These are phyloP conservation scores for Ogataea siamensis DNA, from an alignment of 805 yeast genomes.

Conservation along the genomic window DNA sequence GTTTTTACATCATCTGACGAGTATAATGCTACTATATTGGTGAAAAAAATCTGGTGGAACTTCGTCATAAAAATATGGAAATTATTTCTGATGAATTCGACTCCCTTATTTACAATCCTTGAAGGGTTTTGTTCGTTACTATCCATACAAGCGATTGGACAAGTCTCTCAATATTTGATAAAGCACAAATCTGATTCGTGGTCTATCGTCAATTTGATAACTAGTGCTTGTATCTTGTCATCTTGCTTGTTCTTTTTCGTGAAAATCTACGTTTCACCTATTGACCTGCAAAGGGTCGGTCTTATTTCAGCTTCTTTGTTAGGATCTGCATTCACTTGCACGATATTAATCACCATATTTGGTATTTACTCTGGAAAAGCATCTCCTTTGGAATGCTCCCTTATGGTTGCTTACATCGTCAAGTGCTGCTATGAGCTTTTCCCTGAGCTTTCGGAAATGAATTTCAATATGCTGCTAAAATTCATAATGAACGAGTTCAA, in stretches of 20 bases:
- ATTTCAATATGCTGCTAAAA: conserved; percentile 33
- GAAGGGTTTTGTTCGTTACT: conserved; percentile 93
- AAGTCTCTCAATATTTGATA: conserved; percentile 70
- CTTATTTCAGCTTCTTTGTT: conserved; percentile 74
- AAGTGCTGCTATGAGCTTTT: conserved; percentile 91
- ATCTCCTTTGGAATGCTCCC: conserved; percentile 84
- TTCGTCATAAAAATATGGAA: conserved; percentile 66
- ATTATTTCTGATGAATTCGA: conserved; percentile 66
- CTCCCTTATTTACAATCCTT: conserved; percentile 82
- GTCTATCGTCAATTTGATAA: conserved; percentile 69
- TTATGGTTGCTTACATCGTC: conserved; percentile 86
- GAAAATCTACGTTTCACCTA: conserved; percentile 77
- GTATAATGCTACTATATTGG: conserved; percentile 17
- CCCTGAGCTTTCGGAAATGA: conserved; percentile 70
- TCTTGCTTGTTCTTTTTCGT: conserved; percentile 75
- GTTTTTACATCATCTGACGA: conserved; percentile 42
- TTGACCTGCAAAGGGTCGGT: conserved; percentile 59
- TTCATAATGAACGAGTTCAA: conserved; percentile 37
- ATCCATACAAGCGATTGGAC: conserved; percentile 90
- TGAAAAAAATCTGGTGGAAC: conserved; percentile 34
- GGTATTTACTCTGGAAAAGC: conserved; percentile 85
- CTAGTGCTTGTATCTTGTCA: conserved; percentile 73
- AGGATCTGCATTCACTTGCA: conserved; percentile 79
- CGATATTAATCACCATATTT: conserved; percentile 69
- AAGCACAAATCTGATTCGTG: conserved; percentile 66